Evolutionary conservation across 2,329 filamentous ascomycete species (phyloP), one percentile per base, ranked within the genome.

Genomic region (Fusarium sp.): DNA sequence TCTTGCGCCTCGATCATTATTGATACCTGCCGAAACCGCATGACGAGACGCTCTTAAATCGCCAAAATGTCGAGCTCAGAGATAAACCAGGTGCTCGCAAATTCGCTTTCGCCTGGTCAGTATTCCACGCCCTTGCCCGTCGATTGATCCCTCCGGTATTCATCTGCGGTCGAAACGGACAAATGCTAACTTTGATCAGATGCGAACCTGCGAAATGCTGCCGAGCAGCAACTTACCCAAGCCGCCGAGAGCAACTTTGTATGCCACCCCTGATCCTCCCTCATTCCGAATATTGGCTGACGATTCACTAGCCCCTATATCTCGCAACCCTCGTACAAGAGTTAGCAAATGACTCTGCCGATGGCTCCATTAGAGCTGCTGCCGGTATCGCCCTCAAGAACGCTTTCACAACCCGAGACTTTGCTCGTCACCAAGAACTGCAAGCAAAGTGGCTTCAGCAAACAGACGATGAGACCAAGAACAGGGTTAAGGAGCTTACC

Each of bases 321-420:
- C 90, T 98, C 73, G 90, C 91, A 73, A 96, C 94, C 70, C 92
- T 99, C 78, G 95, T 96, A 73, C 92, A 93, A 83, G 93, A 97
- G 83, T 90, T 99, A 77, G 94, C 94, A 79, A 97, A 98, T 83
- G 95, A 98, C 78, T 87, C 89, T 74, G 91, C 92, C 72, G 87
- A 92, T 78, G 88, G 92, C 71, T 89, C 93, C 78, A 96, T 98
- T 79, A 92, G 96, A 86, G 92, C 93, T 74, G 95, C 96, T 74
- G 96, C 96, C 76, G 96, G 94, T 89, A 89, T 99, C 75, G 95
- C 96, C 74, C 86, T 99, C 78, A 99, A 99, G 85, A 99, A 99
- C 87, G 92, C 96, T 77, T 98, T 99, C 85, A 93, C 93, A 78
- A 93, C 94, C 77, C 92, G 96, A 86, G 96, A 99, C 82, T 91